Evolutionary conservation across 1,139 yeast species (phyloP).

Genomic region (Lodderomyces jiufengensis): DNA sequence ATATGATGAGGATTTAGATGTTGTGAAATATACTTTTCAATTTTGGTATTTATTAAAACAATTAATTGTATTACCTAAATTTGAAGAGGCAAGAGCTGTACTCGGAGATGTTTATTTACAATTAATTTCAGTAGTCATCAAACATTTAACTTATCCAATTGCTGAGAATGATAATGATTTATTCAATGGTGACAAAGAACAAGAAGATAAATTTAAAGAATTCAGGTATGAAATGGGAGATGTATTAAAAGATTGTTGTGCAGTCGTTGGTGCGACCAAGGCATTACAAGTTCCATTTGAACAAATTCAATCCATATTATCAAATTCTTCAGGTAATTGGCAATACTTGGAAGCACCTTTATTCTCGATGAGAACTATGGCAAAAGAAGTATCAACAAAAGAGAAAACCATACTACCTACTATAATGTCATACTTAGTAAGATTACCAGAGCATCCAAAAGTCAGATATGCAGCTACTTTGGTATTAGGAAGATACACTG

Average conservation of each 20-base stretch:
- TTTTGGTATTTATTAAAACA: slow-evolving; percentile 88
- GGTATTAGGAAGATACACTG: slow-evolving; percentile 90
- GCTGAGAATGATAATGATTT: slow-evolving; percentile 37
- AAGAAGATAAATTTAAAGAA: slow-evolving; percentile 88
- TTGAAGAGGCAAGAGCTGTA: slow-evolving; percentile 53
- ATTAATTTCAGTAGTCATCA: slow-evolving; percentile 64
- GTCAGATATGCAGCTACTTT: slow-evolving; percentile 89
- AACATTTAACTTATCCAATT: slow-evolving; percentile 74
- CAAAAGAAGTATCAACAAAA: slow-evolving; percentile 72
- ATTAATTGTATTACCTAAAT: slow-evolving; percentile 61
- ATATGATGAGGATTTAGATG: slow-evolving; percentile 77
- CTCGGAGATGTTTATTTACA: slow-evolving; percentile 60
- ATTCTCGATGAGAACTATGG: slow-evolving; percentile 91
- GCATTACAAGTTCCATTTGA: slow-evolving; percentile 65
- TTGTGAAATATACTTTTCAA: slow-evolving; percentile 84
- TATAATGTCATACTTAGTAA: slow-evolving; percentile 66
- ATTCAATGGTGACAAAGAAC: slow-evolving; percentile 66
- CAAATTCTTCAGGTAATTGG: slow-evolving; percentile 51
- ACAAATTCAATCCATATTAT: slow-evolving; percentile 43
- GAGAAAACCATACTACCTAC: slow-evolving; percentile 74
- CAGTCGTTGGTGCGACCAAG: slow-evolving; percentile 72
- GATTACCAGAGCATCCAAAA: slow-evolving; percentile 81
- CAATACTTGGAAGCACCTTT: slow-evolving; percentile 88
- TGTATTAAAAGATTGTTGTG: slow-evolving; percentile 90
- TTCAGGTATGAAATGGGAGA: slow-evolving; percentile 97